Evolutionary conservation across 2,329 filamentous ascomycete species (phyloP).

Genomic region (Neonectria punicea): DNA sequence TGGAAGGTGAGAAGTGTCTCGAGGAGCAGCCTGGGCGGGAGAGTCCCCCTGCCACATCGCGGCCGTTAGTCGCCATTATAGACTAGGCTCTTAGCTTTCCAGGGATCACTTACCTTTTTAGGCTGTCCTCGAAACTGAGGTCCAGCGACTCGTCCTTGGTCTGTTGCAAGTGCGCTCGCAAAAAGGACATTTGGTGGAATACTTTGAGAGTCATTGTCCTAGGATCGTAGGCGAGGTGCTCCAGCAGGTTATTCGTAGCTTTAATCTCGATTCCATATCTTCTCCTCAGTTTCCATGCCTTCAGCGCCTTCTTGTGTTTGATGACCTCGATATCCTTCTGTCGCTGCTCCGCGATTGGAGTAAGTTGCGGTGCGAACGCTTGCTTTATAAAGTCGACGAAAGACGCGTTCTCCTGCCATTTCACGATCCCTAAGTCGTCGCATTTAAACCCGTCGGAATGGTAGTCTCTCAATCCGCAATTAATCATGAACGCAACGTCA

Average conservation of each 20-base stretch:
- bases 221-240: neutral
- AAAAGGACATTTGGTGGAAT: slow-evolving; percentile 2
- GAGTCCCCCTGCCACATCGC: neutral
- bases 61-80: neutral
- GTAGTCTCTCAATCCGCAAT: neutral
- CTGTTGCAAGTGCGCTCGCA: neutral
- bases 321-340: neutral
- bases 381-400: neutral
- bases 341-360: neutral
- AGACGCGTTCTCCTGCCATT: neutral
- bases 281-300: slow-evolving; percentile 1
- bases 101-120: neutral
- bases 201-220: neutral
- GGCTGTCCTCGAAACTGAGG: neutral
- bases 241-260: neutral
- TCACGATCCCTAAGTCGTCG: neutral
- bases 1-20: neutral
- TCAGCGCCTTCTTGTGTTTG: neutral
- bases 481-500: neutral
- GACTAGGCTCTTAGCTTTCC: neutral
- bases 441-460: neutral
- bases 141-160: neutral
- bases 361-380: neutral
- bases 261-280: neutral
- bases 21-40: neutral